Evolutionary conservation across 345 rosid species (phyloP).

Genomic region (Camelina neglecta): DNA sequence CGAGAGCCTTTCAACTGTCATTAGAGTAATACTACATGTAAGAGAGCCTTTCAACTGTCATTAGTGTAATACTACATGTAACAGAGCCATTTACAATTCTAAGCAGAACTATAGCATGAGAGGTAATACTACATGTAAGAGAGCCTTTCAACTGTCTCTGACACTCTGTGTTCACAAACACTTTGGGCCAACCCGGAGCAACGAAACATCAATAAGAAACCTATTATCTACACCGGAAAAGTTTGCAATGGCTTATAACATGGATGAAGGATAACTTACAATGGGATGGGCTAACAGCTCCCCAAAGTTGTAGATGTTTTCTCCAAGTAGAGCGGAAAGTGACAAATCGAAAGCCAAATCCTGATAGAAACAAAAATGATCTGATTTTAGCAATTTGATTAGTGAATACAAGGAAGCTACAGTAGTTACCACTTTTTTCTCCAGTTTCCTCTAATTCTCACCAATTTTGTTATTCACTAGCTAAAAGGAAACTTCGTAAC

Average conservation of each 20-base stretch:
- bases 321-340: constrained; percentile 97
- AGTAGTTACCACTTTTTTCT: not conserved
- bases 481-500: not conserved
- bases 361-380: constrained; percentile 47
- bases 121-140: not conserved
- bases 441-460: not conserved
- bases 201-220: constrained; percentile 12
- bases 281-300: constrained; percentile 98
- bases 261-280: constrained; percentile 59
- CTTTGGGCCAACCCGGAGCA: not conserved
- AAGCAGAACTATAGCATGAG: constrained; percentile 6
- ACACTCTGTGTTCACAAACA: not conserved
- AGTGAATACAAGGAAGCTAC: not conserved
- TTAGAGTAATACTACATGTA: not conserved
- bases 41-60: constrained; percentile 70
- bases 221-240: constrained; percentile 1
- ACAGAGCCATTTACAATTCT: constrained; percentile 6
- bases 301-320: constrained; percentile 97
- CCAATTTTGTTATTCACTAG: not conserved
- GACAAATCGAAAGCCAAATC: constrained; percentile 99
- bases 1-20: too few relatives aligned
- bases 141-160: too few relatives aligned
- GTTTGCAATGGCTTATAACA: not conserved
- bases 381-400: constrained; percentile 20
- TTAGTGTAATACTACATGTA: constrained; percentile 11